phyloP scores from a whole-genome alignment of 257 asterid genomes.

The Fraxinus americana region DNA sequence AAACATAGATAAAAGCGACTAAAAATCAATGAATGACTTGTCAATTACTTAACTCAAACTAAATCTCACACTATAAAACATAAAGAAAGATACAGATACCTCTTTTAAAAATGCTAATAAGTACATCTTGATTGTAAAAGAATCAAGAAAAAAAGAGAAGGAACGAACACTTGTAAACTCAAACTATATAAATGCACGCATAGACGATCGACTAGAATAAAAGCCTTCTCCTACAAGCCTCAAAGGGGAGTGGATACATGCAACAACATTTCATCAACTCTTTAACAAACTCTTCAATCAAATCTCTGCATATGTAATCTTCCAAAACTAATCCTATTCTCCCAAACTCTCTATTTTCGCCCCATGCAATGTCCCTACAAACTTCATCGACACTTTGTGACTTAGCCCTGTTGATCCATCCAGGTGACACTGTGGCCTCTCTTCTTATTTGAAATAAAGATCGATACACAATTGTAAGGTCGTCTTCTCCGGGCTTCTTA shows the following conservation, averaged over 20 bases:
- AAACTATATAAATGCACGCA: not conserved
- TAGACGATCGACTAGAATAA: constrained; percentile 34
- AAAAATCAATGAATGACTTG: not conserved
- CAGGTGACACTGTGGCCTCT: constrained; percentile 32
- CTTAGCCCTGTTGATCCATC: constrained; percentile 64
- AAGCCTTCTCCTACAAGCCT: constrained; percentile 71
- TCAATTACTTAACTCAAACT: not conserved
- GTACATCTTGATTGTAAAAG: not conserved
- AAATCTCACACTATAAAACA: not conserved
- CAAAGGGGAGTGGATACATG: constrained; percentile 41
- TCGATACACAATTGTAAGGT: constrained; percentile 28
- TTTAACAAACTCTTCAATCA: constrained; percentile 65
- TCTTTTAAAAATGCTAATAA: not conserved
- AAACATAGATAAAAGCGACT: no score
- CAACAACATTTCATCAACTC: constrained; percentile 45
- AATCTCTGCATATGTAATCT: constrained; percentile 61
- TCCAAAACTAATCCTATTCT: constrained; percentile 67
- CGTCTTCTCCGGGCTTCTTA: constrained; percentile 51
- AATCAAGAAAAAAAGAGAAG: not conserved
- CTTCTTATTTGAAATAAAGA: constrained; percentile 38
- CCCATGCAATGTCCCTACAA: constrained; percentile 72
- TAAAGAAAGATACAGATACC: not conserved
- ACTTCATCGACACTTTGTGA: constrained; percentile 71
- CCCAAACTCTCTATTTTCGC: constrained; percentile 66
- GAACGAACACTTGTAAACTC: not conserved